Conservation (phyloP, 176 grass and related monocot genomes). For the Carex scoparia region DNA sequence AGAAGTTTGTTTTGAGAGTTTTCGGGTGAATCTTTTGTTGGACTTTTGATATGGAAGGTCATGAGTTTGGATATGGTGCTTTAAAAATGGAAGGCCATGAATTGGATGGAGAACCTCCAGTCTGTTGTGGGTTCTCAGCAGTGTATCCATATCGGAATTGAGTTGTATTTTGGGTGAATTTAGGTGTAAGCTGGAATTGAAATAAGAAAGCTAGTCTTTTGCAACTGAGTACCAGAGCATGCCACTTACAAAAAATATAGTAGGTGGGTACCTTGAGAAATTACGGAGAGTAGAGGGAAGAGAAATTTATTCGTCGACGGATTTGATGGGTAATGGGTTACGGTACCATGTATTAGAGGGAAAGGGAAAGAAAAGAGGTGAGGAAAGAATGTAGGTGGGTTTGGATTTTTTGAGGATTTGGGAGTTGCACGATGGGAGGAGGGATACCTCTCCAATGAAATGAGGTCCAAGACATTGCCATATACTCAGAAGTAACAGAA, state of each 20-base stretch:
- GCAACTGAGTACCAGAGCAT: neutral
- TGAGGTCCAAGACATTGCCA: neutral
- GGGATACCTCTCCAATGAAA: neutral
- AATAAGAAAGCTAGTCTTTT: neutral
- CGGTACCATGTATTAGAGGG: neutral
- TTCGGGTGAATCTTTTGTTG: slow-evolving; percentile 15
- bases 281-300: neutral
- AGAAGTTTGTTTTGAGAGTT: slow-evolving; percentile 6
- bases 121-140: slow-evolving; percentile 40
- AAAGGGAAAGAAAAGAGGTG: neutral
- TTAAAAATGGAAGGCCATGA: slow-evolving; percentile 21
- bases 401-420: slow-evolving; percentile 14
- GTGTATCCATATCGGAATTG: slow-evolving; percentile 28
- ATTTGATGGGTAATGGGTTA: neutral
- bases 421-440: neutral
- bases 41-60: neutral
- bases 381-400: neutral
- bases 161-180: neutral
- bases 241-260: neutral
- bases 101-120: slow-evolving; percentile 30
- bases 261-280: neutral
- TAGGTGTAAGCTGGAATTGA: slow-evolving; percentile 1
- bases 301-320: neutral
- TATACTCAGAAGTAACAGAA: too few relatives aligned
- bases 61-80: slow-evolving; percentile 13